These are phyloP conservation scores for Conticribra guillardii DNA, from an alignment of 108 stramenopile species.

Conservation along the genomic window DNA sequence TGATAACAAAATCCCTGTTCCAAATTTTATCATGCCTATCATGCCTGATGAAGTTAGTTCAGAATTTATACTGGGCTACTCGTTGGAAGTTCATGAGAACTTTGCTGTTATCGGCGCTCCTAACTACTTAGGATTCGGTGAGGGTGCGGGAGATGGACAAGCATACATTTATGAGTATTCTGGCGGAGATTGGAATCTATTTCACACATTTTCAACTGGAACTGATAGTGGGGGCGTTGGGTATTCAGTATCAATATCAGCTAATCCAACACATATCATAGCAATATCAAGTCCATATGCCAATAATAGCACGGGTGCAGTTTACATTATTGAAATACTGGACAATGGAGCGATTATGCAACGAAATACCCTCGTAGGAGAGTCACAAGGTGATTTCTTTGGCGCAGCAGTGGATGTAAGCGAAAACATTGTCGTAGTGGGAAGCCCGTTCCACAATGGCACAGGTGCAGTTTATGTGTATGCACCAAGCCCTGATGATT, in stretches of 20 bases:
- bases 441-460: background rate
- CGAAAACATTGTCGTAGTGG: background rate
- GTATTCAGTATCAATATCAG: background rate
- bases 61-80: background rate
- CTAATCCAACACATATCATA: background rate
- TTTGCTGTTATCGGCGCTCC: background rate
- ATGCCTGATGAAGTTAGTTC: background rate
- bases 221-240: background rate
- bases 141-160: background rate
- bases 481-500: background rate
- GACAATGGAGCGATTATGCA: background rate
- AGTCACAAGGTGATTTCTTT: background rate
- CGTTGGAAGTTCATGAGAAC: background rate
- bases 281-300: background rate
- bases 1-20: background rate
- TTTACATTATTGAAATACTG: background rate
- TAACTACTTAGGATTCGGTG: background rate
- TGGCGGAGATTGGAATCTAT: background rate
- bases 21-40: background rate
- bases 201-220: background rate
- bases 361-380: background rate
- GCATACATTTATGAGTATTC: background rate
- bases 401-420: background rate
- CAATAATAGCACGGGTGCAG: background rate
- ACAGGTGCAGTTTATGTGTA: background rate